phyloP scores from a whole-genome alignment of 176 grass and related monocot genomes.

The Ampelocalamus luodianensis region DNA sequence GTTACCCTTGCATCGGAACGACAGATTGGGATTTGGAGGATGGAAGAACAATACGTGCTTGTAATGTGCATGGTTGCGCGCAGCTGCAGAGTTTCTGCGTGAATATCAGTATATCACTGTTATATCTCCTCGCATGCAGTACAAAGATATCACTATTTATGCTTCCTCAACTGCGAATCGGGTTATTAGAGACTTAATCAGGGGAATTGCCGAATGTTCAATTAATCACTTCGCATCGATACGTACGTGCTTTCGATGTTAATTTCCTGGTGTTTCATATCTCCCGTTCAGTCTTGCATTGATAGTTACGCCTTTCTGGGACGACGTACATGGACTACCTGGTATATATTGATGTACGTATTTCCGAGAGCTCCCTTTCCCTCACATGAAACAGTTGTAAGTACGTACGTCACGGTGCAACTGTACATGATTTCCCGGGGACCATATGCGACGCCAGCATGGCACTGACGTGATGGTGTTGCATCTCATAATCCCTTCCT shows the following conservation, averaged over 20 bases:
- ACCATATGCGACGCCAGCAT: constrained; percentile 16
- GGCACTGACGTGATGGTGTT: neutral
- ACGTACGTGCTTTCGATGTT: neutral
- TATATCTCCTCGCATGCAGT: neutral
- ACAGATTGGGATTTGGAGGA: neutral
- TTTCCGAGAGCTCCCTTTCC: neutral
- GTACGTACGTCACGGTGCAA: constrained; percentile 4
- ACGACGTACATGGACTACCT: neutral
- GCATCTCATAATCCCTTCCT: constrained; percentile 33
- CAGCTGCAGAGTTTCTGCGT: neutral
- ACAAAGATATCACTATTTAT: too few species aligned
- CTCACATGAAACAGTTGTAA: neutral
- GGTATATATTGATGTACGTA: neutral
- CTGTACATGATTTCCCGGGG: neutral
- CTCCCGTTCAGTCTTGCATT: neutral
- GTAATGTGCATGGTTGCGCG: neutral
- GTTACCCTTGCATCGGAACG: constrained; percentile 15
- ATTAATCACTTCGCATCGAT: neutral
- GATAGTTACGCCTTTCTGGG: neutral
- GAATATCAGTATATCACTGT: neutral
- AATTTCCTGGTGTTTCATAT: too few species aligned
- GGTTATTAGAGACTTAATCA: neutral
- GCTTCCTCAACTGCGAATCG: neutral
- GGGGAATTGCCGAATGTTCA: neutral
- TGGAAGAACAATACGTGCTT: constrained; percentile 31